Evolutionary conservation across 2,329 filamentous ascomycete species (phyloP), one percentile per base, ranked within the genome.

Genomic region (Aspergillus puulaauensis): DNA sequence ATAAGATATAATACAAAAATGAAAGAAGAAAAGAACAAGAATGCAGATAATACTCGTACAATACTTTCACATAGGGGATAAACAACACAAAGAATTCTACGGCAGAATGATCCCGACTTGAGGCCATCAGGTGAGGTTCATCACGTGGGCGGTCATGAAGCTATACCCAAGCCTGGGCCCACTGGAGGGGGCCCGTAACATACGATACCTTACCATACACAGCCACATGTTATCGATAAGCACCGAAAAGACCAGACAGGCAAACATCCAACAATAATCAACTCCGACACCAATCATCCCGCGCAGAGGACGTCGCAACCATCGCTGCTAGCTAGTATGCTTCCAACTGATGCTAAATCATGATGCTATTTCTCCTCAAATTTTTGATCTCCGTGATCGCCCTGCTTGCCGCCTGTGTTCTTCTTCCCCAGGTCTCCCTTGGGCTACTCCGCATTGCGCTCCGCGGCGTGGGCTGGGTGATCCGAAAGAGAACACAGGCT

Each of bases 401-500:
- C 52, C 62, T 75, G 45, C 60, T 71, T 52, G 68, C 67, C 45
- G 69, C 73, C 50, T 69, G 68, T 23, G 58, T 74, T 51, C 55
- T 75, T 35, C 66, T 75, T 40, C 75, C 75, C 44, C 65, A 68
- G 57, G 63, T 75, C 45, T 66, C 68, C 57, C 69, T 70, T 52
- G 68, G 63, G 55, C 41, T 75, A 40, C 55, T 77, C 56, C 70
- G 70, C 37, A 52, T 72, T 43, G 65, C 69, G 35, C 76, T 80
- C 49, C 70, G 76, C 52, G 68, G 66, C 44, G 60, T 86, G 21
- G 88, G 88, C 61, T 88, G 81, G 78, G 82, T 84, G 63, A 75
- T 91, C 56, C 79, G 79, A 54, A 85, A 81, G 68, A 86, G 85
- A 70, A 88, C 87, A 0, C 82, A 85, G 17, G 86, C 85, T 55